Evolutionary conservation across 2,329 filamentous ascomycete genomes (phyloP), one percentile per base, ranked within the genome.

Genomic region (Botrytis paeoniae): DNA sequence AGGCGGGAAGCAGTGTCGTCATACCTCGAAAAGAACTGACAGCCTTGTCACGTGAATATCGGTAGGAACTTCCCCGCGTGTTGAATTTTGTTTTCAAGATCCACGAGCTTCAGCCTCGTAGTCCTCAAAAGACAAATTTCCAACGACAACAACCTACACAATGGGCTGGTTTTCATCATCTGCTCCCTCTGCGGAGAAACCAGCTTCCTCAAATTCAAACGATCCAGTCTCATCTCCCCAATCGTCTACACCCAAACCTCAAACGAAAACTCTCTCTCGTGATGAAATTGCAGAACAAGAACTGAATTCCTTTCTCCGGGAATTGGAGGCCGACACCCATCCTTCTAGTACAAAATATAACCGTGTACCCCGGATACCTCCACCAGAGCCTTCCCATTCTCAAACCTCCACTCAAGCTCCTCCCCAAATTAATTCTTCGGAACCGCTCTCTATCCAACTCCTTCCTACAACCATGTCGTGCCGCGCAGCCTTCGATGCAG

Each of bases 391-490:
- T 62, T 61, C 65, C 37, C 57, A 54, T 59, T 41, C 48, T 16
- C 64, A 29, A 12, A 29, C 48, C 1, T 69, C 65, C 10, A 41
- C 22, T n/a, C 35, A 57, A 59, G 39, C 48, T 20, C 41, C 82
- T 73, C 54, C 69, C 48, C 65, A 45, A 54, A 70, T 39, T 60
- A 51, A 41, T 71, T 59, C 70, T 54, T 65, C 54, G 39, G 81
- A 82, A 63, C 82, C 86, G 73, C 82, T 92, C 73, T 88, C 90
- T 77, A 89, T 93, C 76, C 89, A 90, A 75, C 86, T 93, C 69
- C 92, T 96, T 75, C 93, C 94, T 0, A 90, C 90, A 60, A 89
- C 87, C 70, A 96, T 98, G 91, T 95, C 92, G 80, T 98, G 96
- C 85, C 92, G 93, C 69, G 87, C 91, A 75, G 92, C 94, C 78